These are phyloP conservation scores for Coniochaeta sp. DNA, from an alignment of 2,329 filamentous ascomycete species.

Conservation along the genomic window DNA sequence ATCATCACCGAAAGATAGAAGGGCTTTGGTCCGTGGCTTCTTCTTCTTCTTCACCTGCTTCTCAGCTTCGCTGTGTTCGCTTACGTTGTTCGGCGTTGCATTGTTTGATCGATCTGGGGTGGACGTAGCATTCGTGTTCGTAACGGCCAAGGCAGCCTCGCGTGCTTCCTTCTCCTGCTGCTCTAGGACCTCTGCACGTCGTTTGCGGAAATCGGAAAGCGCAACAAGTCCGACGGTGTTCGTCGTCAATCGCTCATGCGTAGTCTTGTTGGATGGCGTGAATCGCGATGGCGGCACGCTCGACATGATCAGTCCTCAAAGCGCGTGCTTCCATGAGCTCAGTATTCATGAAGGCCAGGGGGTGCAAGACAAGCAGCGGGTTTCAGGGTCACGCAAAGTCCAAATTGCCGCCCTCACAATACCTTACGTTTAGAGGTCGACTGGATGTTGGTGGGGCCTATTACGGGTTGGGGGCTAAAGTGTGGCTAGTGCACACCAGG, in stretches of 20 bases:
- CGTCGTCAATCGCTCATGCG: conserved; percentile 74
- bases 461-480: neutral
- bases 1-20: conserved; percentile 60
- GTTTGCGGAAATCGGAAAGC: conserved; percentile 90
- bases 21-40: conserved; percentile 33
- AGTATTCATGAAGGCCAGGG: neutral
- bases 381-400: neutral
- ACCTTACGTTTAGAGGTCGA: no score
- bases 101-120: conserved; percentile 41
- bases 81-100: conserved; percentile 36
- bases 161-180: conserved; percentile 77
- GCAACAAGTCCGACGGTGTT: conserved; percentile 87
- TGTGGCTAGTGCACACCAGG: neutral
- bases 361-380: neutral
- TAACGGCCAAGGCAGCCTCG: conserved; percentile 42
- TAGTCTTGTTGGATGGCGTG: conserved; percentile 65
- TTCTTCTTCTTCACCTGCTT: conserved; percentile 31
- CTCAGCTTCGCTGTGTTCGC: conserved; percentile 22
- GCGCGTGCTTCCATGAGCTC: neutral
- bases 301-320: conserved; percentile 26
- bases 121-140: conserved; percentile 18
- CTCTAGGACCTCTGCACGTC: conserved; percentile 88
- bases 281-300: conserved; percentile 50
- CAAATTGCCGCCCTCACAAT: no score
- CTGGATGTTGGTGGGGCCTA: no score